Percentiles rank a stretch among this genome's conserved stretches.
Conservation (phyloP, 2,329 filamentous ascomycete species). For the Epicoccum nigrum region DNA sequence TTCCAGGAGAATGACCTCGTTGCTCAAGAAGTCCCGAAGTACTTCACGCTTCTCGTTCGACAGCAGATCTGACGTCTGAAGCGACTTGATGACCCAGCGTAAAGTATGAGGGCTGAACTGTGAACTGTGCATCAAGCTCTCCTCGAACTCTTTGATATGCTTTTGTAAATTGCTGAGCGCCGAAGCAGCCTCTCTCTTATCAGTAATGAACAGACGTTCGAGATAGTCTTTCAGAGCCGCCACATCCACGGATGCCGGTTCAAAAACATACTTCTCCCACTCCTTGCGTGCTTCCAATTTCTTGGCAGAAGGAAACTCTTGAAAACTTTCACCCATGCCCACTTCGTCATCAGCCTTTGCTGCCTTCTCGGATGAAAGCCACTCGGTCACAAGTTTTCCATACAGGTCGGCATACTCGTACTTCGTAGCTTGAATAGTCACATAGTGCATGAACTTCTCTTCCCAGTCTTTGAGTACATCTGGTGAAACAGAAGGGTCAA, state of each 20-base stretch:
- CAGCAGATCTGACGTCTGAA: conserved; percentile 54
- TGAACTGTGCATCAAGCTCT: conserved; percentile 19
- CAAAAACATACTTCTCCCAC: conserved; percentile 44
- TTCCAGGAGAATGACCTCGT: conserved; percentile 40
- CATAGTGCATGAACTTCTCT: conserved; percentile 35
- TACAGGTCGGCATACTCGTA: conserved; percentile 45
- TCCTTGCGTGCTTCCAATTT: conserved; percentile 35
- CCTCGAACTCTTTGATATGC: conserved; percentile 30
- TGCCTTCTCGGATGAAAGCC: conserved; percentile 40
- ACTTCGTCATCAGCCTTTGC: conserved; percentile 27
- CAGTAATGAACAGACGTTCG: conserved; percentile 26
- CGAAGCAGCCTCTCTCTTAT: conserved; percentile 25
- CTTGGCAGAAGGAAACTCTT: conserved; percentile 39
- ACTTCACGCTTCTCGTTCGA: conserved; percentile 47
- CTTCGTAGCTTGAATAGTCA: conserved; percentile 45
- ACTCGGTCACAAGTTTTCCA: conserved; percentile 45
- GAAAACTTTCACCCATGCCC: conserved; percentile 38
- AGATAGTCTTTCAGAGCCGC: conserved; percentile 32
- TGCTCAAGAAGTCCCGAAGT: conserved; percentile 41
- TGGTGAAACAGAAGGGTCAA: conserved; percentile 45
- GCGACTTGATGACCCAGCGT: conserved; percentile 51
- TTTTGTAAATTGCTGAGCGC: conserved; percentile 27
- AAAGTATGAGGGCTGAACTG: conserved; percentile 47
- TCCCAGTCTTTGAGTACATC: conserved; percentile 44
- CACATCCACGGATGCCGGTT: conserved; percentile 32